Base-by-base conservation (phyloP, 441 rosid genomes). In the Populus hybrid region DNA sequence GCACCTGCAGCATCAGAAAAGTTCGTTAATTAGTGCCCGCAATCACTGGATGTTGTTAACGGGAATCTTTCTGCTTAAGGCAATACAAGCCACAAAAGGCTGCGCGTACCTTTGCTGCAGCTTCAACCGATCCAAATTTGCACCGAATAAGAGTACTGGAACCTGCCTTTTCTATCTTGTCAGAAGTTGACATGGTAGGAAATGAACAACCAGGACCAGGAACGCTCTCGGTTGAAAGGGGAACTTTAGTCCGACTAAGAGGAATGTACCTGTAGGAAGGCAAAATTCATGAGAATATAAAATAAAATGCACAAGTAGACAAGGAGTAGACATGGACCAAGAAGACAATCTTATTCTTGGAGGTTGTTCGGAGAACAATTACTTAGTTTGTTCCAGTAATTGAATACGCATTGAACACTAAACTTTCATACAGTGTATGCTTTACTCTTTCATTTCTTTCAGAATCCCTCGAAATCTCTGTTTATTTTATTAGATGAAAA, bases 241-340 rank as follows among this genome's bases (percentile, higher is more conserved):
- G 79, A 74, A 76, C 76, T 23, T 73, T 91, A 38, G 82, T 79
- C 79, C 91, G 88, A 65, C 84, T 85, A 12, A 95, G 97, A 56
- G 99, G 99, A 78, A 94, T 70, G 76, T 95, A 95, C 86, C 98
- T 95, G 88, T 56, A 83, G 76, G 53, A 84, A 73, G 81, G 38
- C 35, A 36, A 74, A 81, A 29, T 61, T 71, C 31, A 84, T 79
- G 74, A 84, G 73, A 76, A 12, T 68, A 81, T 21, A 18, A 53
- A 67, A 45, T 73, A 31, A 59, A 56, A 61, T 7, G 20, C 56
- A 45, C 21, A 69, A 38, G 31, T 3, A 29, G 31, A 18, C 40
- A 9, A 23, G 71, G 23, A 38, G 59, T 53, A 73, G 42, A 14
- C 1, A 7, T 31, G 31, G 70, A 31, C 8, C 14, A 67, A 28